A percentile compares a stretch with the other conserved stretches of the same genome.
Evolutionary conservation across 1,139 yeast species (phyloP).

Genomic region (Blastobotrys petasosporus): DNA sequence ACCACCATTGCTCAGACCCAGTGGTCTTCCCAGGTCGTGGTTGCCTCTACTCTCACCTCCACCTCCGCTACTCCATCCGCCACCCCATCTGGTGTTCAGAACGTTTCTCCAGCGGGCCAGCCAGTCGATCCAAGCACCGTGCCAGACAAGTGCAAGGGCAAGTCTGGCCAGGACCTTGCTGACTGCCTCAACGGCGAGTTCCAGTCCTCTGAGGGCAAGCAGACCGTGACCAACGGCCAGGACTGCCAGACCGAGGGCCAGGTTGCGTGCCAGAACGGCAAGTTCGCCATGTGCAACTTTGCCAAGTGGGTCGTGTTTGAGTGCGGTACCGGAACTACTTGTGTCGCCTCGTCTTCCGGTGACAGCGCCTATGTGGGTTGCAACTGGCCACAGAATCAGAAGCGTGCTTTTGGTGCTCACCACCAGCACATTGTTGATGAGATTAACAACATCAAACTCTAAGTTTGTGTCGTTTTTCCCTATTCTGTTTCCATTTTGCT

Average conservation of each 20-base stretch:
- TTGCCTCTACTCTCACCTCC: slow-evolving; percentile 9
- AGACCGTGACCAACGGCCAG: slow-evolving; percentile 15
- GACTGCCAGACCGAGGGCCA: slow-evolving; percentile 43
- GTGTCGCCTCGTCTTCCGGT: slow-evolving; percentile 44
- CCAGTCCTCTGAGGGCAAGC: slow-evolving; percentile 11
- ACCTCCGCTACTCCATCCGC: slow-evolving; percentile 12
- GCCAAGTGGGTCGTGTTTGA: slow-evolving; percentile 49
- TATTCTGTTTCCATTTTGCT: too few relatives aligned
- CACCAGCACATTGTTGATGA: neutral
- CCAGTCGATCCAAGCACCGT: slow-evolving; percentile 9
- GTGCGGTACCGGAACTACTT: slow-evolving; percentile 56
- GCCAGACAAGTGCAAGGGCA: slow-evolving; percentile 14
- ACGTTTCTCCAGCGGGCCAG: slow-evolving; percentile 10
- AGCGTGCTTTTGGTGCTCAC: slow-evolving; percentile 1
- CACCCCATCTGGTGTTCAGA: slow-evolving; percentile 15
- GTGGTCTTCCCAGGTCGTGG: slow-evolving; percentile 7
- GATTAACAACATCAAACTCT: too few relatives aligned
- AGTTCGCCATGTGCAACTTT: slow-evolving; percentile 49
- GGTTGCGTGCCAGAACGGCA: slow-evolving; percentile 45
- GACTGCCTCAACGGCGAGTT: slow-evolving; percentile 12
- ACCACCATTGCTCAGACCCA: slow-evolving; percentile 9
- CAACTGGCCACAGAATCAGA: slow-evolving; percentile 15
- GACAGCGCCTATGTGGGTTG: slow-evolving; percentile 26
- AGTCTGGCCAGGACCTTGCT: slow-evolving; percentile 12
- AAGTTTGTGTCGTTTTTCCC: too few relatives aligned